A percentile compares a stretch with the other conserved stretches of the same genome.
Conservation (phyloP, 768 basidiomycete species). For the Amanita polypyramis region DNA sequence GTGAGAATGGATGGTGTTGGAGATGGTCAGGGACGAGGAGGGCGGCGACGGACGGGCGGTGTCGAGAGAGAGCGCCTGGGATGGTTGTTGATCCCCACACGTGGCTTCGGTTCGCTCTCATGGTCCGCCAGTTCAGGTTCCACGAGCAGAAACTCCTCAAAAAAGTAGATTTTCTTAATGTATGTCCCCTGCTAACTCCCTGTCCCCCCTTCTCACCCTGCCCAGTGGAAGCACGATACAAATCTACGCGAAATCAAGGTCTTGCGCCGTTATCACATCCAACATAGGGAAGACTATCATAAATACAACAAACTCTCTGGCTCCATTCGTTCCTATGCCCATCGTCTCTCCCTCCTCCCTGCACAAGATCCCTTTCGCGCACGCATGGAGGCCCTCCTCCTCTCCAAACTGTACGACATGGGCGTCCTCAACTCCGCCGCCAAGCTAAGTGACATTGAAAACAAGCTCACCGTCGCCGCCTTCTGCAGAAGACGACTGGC, state of each 20-base stretch:
- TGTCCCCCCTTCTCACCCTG: conserved; percentile 6
- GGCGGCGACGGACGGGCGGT: not conserved
- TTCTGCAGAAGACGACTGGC: conserved; percentile 89
- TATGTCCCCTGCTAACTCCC: conserved; percentile 23
- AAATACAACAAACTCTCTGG: conserved; percentile 98
- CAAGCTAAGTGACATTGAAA: conserved; percentile 91
- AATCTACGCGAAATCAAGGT: conserved; percentile 86
- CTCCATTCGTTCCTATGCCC: conserved; percentile 72
- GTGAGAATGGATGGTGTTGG: no score
- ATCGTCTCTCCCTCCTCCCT: conserved; percentile 80
- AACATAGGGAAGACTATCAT: conserved; percentile 90
- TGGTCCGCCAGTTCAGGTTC: conserved; percentile 92
- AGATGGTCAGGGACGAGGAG: conserved; percentile 12
- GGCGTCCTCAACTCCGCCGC: conserved; percentile 81
- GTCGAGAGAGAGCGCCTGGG: conserved; percentile 13
- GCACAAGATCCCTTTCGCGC: conserved; percentile 81
- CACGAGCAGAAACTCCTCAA: conserved; percentile 94
- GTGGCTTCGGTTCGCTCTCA: conserved; percentile 26
- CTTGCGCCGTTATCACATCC: conserved; percentile 92
- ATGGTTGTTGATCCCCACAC: conserved; percentile 26
- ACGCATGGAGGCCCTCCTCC: conserved; percentile 75
- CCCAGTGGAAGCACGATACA: conserved; percentile 94
- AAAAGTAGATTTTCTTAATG: conserved; percentile 95
- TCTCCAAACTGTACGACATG: conserved; percentile 96
- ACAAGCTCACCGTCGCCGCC: conserved; percentile 90